phyloP scores from a whole-genome alignment of 306 rosid genomes.

The Vachellia pachyceras region DNA sequence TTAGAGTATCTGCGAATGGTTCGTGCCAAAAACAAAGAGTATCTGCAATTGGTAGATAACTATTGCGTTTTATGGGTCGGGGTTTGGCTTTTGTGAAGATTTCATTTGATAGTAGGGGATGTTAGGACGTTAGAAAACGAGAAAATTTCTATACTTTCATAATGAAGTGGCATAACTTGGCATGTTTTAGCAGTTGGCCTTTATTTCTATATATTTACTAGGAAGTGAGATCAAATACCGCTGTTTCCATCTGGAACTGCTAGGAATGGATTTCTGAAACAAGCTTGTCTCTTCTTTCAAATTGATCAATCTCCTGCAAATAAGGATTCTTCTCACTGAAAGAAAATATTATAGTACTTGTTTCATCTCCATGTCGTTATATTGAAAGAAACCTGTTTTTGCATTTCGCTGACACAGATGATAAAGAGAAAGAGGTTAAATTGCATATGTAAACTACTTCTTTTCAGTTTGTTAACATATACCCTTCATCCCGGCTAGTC shows the following conservation, averaged over 20 bases:
- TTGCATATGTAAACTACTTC: background rate
- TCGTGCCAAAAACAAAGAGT: no score
- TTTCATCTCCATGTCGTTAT: conserved; percentile 5
- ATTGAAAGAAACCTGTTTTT: background rate
- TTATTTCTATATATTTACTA: background rate
- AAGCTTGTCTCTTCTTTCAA: background rate
- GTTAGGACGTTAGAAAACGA: background rate
- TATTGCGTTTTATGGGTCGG: background rate
- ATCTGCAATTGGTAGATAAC: background rate
- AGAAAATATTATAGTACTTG: background rate
- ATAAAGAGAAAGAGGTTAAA: background rate
- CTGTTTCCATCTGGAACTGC: background rate
- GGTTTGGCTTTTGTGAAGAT: background rate
- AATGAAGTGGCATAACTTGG: background rate
- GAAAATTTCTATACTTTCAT: background rate
- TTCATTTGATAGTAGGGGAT: background rate
- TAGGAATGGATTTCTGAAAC: background rate
- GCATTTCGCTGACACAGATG: background rate
- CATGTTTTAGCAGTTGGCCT: conserved; percentile 5
- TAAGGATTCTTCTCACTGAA: background rate
- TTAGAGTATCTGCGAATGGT: background rate
- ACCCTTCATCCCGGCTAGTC: background rate
- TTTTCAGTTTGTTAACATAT: background rate
- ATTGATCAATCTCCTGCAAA: background rate
- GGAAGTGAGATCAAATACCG: background rate